Base-by-base conservation (phyloP, 441 rosid species). In the Aquilaria agallochum region DNA sequence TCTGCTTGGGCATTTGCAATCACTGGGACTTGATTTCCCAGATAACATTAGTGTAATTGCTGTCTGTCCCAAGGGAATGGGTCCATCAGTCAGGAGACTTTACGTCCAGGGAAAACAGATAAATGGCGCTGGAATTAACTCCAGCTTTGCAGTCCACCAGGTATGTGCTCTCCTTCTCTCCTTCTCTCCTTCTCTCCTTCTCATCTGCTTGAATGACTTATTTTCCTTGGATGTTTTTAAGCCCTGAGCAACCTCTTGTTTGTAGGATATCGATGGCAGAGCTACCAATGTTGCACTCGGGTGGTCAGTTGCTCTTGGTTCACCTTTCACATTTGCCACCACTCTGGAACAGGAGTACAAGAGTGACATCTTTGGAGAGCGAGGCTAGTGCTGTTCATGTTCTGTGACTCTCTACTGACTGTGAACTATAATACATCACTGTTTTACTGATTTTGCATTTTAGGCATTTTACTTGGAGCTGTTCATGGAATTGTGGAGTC, bases 321-420 rank as follows among this genome's bases (percentile, higher is more conserved):
- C 99, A 68, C 99, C 99, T 49, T 94, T 89, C 64, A 87, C 97
- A 5, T 94, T 94, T 80, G 97, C 94, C 58, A 94, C 97, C 12
- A 94, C 96, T 15, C 75, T 94, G 68, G 99, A 91, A 72, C 92
- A 89, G 72, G 99, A 94, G 81, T 94, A 89, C 74, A 89, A 68
- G 87, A 94, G 99, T 80, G 99, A 94, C 77, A 91, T 94, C 58
- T 94, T 94, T 64, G 97, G 97, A 68, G 99, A 94, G 80, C 81
- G 98, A 13, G 98, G 97, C 85, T 50, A 71, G 84, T 66, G 46
- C 15, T 32, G 12, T 48, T 5, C 45, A 8, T 60, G 27, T 62
- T 5, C 12, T 27, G 2, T 2, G 12, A 30, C 53, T 44, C 14
- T 44, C 11, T 14, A 34, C 32, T 55, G 31, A 51, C 14, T 8